Percentiles rank a stretch among this genome's conserved stretches.
These are phyloP conservation scores for Alisma plantagoaquatica DNA, from an alignment of 106 monocot genomes.

Conservation along the genomic window DNA sequence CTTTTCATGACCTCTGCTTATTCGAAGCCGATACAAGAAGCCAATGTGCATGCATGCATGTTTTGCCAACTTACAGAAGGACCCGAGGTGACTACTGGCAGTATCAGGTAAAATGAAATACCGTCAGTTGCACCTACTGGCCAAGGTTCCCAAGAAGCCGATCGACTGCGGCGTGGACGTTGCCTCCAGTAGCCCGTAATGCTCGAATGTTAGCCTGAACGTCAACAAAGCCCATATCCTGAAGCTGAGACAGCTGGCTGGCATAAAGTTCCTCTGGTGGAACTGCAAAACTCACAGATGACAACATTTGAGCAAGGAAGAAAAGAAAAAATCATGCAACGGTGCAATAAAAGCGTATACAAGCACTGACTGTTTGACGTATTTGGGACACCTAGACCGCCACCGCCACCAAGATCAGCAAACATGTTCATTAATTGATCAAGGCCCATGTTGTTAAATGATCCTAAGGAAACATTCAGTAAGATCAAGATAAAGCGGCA, in stretches of 20 bases:
- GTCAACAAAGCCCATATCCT: constrained; percentile 97
- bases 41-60: too few relatives aligned
- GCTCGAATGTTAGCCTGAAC: constrained; percentile 91
- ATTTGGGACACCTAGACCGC: constrained; percentile 40
- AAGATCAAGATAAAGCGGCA: not conserved
- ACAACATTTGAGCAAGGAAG: too few relatives aligned
- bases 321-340: too few relatives aligned
- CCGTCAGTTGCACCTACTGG: too few relatives aligned
- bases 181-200: constrained; percentile 63
- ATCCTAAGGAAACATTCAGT: constrained; percentile 14
- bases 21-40: too few relatives aligned
- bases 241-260: constrained; percentile 83
- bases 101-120: too few relatives aligned
- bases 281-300: too few relatives aligned
- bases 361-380: constrained; percentile 36
- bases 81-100: too few relatives aligned
- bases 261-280: constrained; percentile 87
- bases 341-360: too few relatives aligned
- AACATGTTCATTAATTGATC: constrained; percentile 89
- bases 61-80: too few relatives aligned
- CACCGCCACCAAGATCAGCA: constrained; percentile 59
- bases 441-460: constrained; percentile 24
- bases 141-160: constrained; percentile 69
- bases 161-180: constrained; percentile 92
- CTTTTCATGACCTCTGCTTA: too few relatives aligned